Base-by-base conservation (phyloP, 2,329 filamentous ascomycete genomes). In the Chrysoporthe cubensis region DNA sequence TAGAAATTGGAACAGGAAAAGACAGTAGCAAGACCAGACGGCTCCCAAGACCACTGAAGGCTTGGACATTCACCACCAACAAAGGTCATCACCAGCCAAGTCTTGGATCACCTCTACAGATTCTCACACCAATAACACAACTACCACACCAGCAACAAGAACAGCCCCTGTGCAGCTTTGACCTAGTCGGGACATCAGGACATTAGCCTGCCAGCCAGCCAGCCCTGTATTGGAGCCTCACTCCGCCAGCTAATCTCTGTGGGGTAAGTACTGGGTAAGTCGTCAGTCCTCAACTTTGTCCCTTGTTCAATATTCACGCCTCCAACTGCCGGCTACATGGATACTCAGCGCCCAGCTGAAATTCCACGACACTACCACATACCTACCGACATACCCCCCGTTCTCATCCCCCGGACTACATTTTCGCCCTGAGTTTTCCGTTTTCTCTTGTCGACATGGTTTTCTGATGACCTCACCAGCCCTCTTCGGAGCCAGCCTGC, bases 391-490 rank as follows among this genome's bases (percentile, higher is more conserved):
- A 18, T 57, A n/a, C 34, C 9, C 11, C 40, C 57, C 44, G 18
- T 43, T 43, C 6, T n/a, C 43, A 32, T n/a, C 42, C 59, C 48
- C 6, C 37, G 8, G n/a, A 11, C n/a, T 18, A 43, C 59, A 61
- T 26, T 40, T 46, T 34, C 26, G 1, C 40, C 21, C 21, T 32
- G 26, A 14, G 34, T 32, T 44, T 16, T 16, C 48, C 7, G 21
- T 37, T 16, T 16, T 48, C 43, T 34, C 43, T 34, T 61, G 5
- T 34, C 59, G 42, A 46, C 18, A 64, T 64, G 46, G 14, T 18
- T 42, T 56, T 54, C 48, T 64, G 13, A 64, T 37, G 50, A 56
- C n/a, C 40, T 48, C 59, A n/a, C 21, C 59, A 61, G 48, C 46
- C 50, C 42, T 40, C 61, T 26, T n/a, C 59, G 46, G 61, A 37